A percentile compares a stretch with the other conserved stretches of the same genome.
Conservation (phyloP, 495 filamentous ascomycete species). For the Pseudomonodictys pantanalensis region DNA sequence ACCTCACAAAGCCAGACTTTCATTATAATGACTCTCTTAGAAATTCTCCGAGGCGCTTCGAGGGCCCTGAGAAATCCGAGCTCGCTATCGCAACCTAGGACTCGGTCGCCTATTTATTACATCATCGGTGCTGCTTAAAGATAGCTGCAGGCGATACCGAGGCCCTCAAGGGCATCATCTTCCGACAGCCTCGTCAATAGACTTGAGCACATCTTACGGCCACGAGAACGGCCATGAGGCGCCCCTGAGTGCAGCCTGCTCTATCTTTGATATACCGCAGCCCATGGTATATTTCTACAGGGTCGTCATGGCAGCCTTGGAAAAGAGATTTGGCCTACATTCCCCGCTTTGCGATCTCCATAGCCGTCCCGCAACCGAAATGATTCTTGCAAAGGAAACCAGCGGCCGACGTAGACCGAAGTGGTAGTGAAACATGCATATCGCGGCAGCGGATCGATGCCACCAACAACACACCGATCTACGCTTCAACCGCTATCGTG, state of each 20-base stretch:
- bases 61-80: neutral
- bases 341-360: conserved; percentile 15
- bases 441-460: neutral
- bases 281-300: no score
- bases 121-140: conserved; percentile 8
- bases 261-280: no score
- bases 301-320: neutral
- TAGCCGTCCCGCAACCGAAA: conserved; percentile 16
- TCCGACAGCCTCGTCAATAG: neutral
- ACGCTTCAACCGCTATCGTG: neutral
- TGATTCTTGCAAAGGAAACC: neutral
- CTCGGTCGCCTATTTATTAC: neutral
- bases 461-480: neutral
- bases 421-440: neutral
- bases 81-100: neutral
- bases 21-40: neutral
- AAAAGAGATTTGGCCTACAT: neutral
- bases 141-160: neutral
- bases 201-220: no score
- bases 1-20: neutral
- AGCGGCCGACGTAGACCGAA: neutral
- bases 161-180: neutral
- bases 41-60: conserved; percentile 7
- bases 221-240: no score
- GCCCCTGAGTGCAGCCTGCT: no score